Evolutionary conservation across 1,284 basidiomycete species (phyloP).

Genomic region (Sporisorium scitamineum): DNA sequence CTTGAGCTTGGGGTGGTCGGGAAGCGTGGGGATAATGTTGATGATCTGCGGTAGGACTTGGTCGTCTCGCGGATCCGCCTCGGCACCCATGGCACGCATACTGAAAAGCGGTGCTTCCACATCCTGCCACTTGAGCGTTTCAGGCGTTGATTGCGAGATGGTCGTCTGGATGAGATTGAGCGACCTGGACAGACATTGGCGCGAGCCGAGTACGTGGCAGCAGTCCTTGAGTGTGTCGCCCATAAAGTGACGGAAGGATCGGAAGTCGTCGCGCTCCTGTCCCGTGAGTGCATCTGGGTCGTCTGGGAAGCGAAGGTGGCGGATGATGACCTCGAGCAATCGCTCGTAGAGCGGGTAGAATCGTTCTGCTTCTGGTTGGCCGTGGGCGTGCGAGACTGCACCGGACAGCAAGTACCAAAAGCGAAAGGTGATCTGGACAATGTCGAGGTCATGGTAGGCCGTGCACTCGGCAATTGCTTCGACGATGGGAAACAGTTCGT

Average conservation of each 20-base stretch:
- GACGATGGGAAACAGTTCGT: constrained; percentile 91
- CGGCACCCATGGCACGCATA: constrained; percentile 97
- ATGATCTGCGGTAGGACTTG: constrained; percentile 92
- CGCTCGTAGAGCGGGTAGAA: constrained; percentile 85
- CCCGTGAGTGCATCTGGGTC: constrained; percentile 77
- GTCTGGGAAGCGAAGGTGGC: constrained; percentile 90
- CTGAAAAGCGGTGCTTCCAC: constrained; percentile 98
- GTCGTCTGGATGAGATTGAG: constrained; percentile 84
- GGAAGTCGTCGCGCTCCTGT: constrained; percentile 92
- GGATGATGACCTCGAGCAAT: constrained; percentile 87
- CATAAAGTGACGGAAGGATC: constrained; percentile 96
- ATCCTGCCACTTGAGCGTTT: constrained; percentile 82
- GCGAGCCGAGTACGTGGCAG: constrained; percentile 90
- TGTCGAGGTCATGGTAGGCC: constrained; percentile 91
- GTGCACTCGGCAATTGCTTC: constrained; percentile 95
- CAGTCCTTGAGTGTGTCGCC: constrained; percentile 99
- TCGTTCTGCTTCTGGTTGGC: constrained; percentile 67
- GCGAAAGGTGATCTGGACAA: constrained; percentile 96
- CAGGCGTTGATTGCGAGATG: constrained; percentile 72
- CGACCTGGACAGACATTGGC: constrained; percentile 83
- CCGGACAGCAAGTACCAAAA: constrained; percentile 86
- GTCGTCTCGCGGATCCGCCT: constrained; percentile 86
- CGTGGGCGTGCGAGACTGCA: constrained; percentile 73
- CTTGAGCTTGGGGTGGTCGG: constrained; percentile 88
- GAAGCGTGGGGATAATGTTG: constrained; percentile 90